Evolutionary conservation across 2,329 filamentous ascomycete species (phyloP).

Genomic region (Pseudocercospora macadamiae): DNA sequence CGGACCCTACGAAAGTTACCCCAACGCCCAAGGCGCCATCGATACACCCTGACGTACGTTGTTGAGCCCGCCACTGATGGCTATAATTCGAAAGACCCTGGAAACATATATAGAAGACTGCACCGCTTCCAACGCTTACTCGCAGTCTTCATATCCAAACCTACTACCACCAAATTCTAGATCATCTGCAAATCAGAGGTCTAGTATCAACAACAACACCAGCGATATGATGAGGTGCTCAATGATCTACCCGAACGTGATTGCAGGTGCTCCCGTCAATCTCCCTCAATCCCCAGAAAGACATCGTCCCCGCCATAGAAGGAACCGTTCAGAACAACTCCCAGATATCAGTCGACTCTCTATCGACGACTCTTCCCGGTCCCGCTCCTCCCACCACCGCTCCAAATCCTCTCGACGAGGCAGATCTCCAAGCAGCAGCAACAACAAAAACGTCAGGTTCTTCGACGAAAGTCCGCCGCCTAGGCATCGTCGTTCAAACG

Average conservation of each 20-base stretch:
- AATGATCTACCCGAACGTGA: constrained; percentile 16
- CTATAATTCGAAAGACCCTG: constrained; percentile 3
- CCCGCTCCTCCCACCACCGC: constrained; percentile 7
- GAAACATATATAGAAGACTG: constrained; percentile 21
- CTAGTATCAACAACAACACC: constrained; percentile 2
- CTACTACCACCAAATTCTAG: background rate
- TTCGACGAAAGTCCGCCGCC: constrained; percentile 20
- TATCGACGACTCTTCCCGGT: constrained; percentile 13
- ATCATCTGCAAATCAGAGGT: constrained; percentile 1
- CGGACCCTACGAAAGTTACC: background rate
- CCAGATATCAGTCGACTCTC: constrained; percentile 15
- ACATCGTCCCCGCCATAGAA: constrained; percentile 4
- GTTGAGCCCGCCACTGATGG: background rate
- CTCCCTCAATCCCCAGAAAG: background rate
- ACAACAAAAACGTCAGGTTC: constrained; percentile 25
- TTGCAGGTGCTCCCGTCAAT: background rate
- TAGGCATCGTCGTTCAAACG: constrained; percentile 5
- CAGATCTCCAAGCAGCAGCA: constrained; percentile 8
- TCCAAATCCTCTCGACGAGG: constrained; percentile 1
- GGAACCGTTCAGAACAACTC: constrained; percentile 8
- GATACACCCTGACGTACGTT: background rate
- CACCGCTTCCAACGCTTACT: constrained; percentile 14
- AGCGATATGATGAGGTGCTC: constrained; percentile 15
- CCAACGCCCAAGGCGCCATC: constrained; percentile 10
- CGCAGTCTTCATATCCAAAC: background rate